phyloP scores from a whole-genome alignment of 805 yeast species.

The Clavispora carvajalis region DNA sequence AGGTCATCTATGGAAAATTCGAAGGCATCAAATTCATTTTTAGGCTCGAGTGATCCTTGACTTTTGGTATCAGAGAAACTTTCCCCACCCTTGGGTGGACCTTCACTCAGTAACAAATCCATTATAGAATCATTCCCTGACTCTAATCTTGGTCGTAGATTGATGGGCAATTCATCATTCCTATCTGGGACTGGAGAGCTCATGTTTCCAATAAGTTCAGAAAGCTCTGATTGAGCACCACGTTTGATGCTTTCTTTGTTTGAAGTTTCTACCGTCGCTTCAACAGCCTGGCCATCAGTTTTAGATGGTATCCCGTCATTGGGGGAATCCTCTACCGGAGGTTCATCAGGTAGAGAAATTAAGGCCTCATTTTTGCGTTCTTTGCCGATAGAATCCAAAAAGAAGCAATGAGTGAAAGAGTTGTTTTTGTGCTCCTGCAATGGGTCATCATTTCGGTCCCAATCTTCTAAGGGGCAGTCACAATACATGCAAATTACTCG shows the following conservation, averaged over 20 bases:
- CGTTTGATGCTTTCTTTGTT: no score
- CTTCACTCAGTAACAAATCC: background rate
- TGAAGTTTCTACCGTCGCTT: background rate
- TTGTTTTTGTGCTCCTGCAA: constrained; percentile 45
- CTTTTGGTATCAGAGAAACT: background rate
- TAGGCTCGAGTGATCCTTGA: background rate
- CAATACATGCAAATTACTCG: constrained; percentile 29
- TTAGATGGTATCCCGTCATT: background rate
- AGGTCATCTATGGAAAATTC: constrained; percentile 16
- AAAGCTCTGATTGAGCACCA: background rate
- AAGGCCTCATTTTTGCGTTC: background rate
- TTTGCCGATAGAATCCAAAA: constrained; percentile 14
- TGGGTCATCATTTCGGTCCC: constrained; percentile 67
- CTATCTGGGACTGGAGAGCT: background rate
- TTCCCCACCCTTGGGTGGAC: background rate
- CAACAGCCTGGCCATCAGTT: background rate
- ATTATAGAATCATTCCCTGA: background rate
- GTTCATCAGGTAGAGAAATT: background rate
- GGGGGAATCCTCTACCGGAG: background rate
- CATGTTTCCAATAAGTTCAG: background rate
- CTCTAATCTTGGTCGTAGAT: background rate
- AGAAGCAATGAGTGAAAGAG: constrained; percentile 21
- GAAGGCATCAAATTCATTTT: constrained; percentile 5
- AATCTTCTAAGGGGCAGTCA: constrained; percentile 32
- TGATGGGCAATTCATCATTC: background rate